These are phyloP conservation scores for Extremus antarcticus DNA, from an alignment of 495 filamentous ascomycete genomes.

Conservation along the genomic window DNA sequence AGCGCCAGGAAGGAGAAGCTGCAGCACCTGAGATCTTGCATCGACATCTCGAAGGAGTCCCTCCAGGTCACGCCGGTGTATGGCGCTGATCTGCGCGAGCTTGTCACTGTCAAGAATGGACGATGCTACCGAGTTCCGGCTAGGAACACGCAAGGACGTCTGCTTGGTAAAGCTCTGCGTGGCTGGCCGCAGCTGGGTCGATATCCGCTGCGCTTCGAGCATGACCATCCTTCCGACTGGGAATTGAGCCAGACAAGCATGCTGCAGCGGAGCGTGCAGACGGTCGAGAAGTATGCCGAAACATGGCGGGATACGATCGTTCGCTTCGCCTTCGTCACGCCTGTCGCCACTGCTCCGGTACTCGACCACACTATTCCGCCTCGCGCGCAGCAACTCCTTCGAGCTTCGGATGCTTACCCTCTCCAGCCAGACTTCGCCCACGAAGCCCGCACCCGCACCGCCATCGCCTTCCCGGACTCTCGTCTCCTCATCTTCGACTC, in stretches of 20 bases:
- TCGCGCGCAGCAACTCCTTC: constrained; percentile 24
- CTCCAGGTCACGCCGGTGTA: constrained; percentile 7
- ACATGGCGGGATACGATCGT: constrained; percentile 8
- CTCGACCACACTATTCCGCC: constrained; percentile 8
- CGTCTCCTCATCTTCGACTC: constrained; percentile 94
- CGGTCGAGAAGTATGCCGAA: constrained; percentile 6
- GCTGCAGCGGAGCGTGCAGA: constrained; percentile 9
- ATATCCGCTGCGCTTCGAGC: constrained; percentile 3
- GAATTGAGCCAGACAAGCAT: not conserved
- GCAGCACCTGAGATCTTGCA: constrained; percentile 11
- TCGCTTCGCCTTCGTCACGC: constrained; percentile 18
- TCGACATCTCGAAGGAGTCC: not conserved
- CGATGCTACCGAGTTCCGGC: not conserved
- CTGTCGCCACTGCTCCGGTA: constrained; percentile 13
- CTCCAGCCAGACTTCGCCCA: constrained; percentile 68
- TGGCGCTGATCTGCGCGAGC: constrained; percentile 14
- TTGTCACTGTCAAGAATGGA: constrained; percentile 5
- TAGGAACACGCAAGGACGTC: not conserved
- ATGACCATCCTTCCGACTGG: constrained; percentile 12
- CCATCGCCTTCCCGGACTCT: constrained; percentile 95
- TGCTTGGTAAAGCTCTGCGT: not conserved
- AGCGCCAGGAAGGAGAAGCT: constrained; percentile 2
- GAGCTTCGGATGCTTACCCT: constrained; percentile 8
- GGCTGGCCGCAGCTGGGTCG: constrained; percentile 11
- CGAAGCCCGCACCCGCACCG: constrained; percentile 80